Percentiles rank a stretch among this genome's conserved stretches.
Conservation (phyloP, 1,284 basidiomycete genomes). For the Athelia psychrophila region DNA sequence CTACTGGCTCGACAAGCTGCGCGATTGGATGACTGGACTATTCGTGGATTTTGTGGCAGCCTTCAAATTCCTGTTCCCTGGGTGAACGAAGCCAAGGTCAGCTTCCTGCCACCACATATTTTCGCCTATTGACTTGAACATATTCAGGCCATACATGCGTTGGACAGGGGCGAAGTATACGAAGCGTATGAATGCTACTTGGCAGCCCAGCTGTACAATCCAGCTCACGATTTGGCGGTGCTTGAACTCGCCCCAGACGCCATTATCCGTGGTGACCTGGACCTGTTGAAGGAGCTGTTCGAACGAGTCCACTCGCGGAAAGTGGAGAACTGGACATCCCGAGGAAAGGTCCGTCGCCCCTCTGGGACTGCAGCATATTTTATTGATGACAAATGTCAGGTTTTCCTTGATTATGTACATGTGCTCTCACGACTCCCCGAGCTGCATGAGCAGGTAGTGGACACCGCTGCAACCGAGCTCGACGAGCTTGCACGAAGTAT, state of each 20-base stretch:
- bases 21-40: constrained; percentile 67
- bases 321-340: constrained; percentile 74
- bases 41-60: constrained; percentile 71
- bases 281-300: constrained; percentile 75
- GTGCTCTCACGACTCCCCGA: constrained; percentile 62
- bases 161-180: constrained; percentile 65
- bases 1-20: constrained; percentile 76
- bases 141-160: constrained; percentile 62
- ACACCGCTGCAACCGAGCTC: constrained; percentile 46
- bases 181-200: constrained; percentile 80
- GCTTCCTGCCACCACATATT: constrained; percentile 6
- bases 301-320: constrained; percentile 58
- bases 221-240: constrained; percentile 83
- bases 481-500: constrained; percentile 58
- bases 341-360: constrained; percentile 64
- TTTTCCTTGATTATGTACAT: constrained; percentile 67
- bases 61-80: constrained; percentile 82
- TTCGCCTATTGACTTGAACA: constrained; percentile 8
- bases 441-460: constrained; percentile 45
- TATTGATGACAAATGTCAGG: constrained; percentile 36
- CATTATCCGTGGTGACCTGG: constrained; percentile 77
- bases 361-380: constrained; percentile 8
- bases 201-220: constrained; percentile 63
- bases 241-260: constrained; percentile 89
- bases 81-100: constrained; percentile 86